These are phyloP conservation scores for Biscutella laevigata DNA, from an alignment of 441 rosid genomes.

Conservation along the genomic window DNA sequence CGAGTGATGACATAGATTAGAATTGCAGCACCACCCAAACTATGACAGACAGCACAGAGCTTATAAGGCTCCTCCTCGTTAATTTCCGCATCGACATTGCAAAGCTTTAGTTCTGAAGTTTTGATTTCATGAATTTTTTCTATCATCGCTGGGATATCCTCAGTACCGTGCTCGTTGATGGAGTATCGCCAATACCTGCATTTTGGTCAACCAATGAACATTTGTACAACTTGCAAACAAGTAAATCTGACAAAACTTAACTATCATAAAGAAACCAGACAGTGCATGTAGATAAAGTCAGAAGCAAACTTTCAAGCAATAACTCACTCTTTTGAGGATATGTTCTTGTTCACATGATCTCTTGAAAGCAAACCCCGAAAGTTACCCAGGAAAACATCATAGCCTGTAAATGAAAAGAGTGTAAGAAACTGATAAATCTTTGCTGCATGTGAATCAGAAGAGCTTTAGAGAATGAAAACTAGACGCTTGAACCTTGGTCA, in stretches of 20 bases:
- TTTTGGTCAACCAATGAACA: constrained; percentile 1
- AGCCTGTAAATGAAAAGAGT: constrained; percentile 44
- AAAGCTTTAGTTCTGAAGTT: constrained; percentile 62
- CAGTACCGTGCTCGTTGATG: constrained; percentile 83
- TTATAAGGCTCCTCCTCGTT: constrained; percentile 58
- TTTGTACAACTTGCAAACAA: constrained; percentile 4
- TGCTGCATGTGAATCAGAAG: constrained; percentile 3
- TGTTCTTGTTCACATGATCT: constrained; percentile 77
- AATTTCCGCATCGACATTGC: constrained; percentile 42
- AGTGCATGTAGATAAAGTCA: not conserved
- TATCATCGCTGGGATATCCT: constrained; percentile 88
- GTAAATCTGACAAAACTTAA: not conserved
- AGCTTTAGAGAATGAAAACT: not conserved
- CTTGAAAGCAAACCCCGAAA: constrained; percentile 85
- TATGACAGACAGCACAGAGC: constrained; percentile 85
- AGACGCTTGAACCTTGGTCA: constrained; percentile 64
- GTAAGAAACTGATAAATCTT: not conserved
- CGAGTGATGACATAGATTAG: constrained; percentile 64
- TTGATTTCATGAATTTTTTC: constrained; percentile 86
- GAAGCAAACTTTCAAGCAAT: not conserved
- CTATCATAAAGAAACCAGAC: constrained; percentile 4
- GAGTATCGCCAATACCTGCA: constrained; percentile 88
- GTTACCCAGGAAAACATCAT: constrained; percentile 90
- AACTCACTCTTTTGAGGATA: constrained; percentile 71
- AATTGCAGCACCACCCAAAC: constrained; percentile 94